phyloP scores from a whole-genome alignment of 2,329 filamentous ascomycete species.

The Alternaria solani region DNA sequence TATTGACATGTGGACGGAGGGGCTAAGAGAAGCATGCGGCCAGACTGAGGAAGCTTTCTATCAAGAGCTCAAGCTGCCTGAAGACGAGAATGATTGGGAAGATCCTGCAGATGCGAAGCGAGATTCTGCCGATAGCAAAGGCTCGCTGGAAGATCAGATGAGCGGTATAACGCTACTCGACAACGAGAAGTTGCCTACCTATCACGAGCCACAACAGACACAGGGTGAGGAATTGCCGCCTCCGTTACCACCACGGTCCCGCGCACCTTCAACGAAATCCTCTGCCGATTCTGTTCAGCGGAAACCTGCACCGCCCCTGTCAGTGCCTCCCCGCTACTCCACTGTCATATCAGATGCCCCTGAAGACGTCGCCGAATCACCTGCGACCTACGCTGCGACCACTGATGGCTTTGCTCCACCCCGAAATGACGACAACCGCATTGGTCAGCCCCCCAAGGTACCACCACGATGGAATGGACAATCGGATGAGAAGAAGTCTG shows the following conservation, averaged over 20 bases:
- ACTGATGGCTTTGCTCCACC: conserved; percentile 52
- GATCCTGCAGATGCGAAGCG: conserved; percentile 53
- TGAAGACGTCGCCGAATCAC: conserved; percentile 49
- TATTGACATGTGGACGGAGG: conserved; percentile 56
- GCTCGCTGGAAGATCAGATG: conserved; percentile 48
- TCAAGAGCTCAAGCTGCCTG: conserved; percentile 52
- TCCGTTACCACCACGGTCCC: conserved; percentile 51
- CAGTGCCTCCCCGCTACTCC: conserved; percentile 56
- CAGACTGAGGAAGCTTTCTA: conserved; percentile 50
- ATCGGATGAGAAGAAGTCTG: conserved; percentile 49
- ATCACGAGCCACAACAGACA: conserved; percentile 21
- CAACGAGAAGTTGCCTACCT: conserved; percentile 43
- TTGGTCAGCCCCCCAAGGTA: conserved; percentile 17
- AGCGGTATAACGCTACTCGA: conserved; percentile 56
- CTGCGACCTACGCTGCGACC: conserved; percentile 50
- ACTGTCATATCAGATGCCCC: conserved; percentile 52
- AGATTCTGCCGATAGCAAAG: conserved; percentile 32
- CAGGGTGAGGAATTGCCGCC: conserved; percentile 36
- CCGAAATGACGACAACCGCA: conserved; percentile 22
- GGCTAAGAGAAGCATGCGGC: conserved; percentile 54
- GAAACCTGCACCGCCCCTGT: conserved; percentile 54
- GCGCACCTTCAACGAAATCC: conserved; percentile 34
- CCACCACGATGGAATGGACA: conserved; percentile 29
- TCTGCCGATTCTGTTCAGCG: conserved; percentile 46
- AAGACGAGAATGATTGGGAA: conserved; percentile 56